A percentile compares a stretch with the other conserved stretches of the same genome.
Conservation (phyloP, 2,329 filamentous ascomycete genomes). For the Xylariaceae sp. region DNA sequence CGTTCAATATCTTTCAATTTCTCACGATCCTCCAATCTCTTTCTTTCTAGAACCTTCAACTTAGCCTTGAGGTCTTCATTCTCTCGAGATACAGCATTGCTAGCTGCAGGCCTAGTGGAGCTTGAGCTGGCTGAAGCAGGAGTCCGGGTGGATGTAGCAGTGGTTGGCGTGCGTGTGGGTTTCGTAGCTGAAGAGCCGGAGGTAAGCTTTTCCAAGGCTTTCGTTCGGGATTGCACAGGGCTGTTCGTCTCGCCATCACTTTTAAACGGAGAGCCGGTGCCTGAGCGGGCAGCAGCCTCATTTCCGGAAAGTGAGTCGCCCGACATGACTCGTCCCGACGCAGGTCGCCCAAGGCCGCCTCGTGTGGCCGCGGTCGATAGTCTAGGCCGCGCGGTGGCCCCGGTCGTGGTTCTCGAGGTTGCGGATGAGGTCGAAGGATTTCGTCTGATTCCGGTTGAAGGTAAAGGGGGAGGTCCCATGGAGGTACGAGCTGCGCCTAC, state of each 20-base stretch:
- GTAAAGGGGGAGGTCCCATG: slow-evolving; percentile 62
- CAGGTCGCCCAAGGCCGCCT: slow-evolving; percentile 34
- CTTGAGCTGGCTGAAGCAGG: slow-evolving; percentile 23
- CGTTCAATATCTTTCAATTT: slow-evolving; percentile 75
- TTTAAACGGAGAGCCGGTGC: slow-evolving; percentile 43
- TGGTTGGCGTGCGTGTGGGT: slow-evolving; percentile 28
- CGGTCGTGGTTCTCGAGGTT: slow-evolving; percentile 29
- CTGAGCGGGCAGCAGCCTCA: slow-evolving; percentile 35
- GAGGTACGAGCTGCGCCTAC: slow-evolving; percentile 54
- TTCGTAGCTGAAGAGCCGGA: slow-evolving; percentile 24
- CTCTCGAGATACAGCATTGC: slow-evolving; percentile 55
- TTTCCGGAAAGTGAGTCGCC: slow-evolving; percentile 41
- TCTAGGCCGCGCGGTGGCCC: slow-evolving; percentile 32
- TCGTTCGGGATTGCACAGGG: slow-evolving; percentile 46
- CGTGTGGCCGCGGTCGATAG: slow-evolving; percentile 31
- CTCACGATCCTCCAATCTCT: slow-evolving; percentile 79
- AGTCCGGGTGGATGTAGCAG: slow-evolving; percentile 20
- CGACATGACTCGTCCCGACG: slow-evolving; percentile 40
- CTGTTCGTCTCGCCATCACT: slow-evolving; percentile 49
- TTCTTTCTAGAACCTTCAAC: slow-evolving; percentile 80
- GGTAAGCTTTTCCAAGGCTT: slow-evolving; percentile 49
- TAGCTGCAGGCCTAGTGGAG: slow-evolving; percentile 37
- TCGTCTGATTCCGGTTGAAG: slow-evolving; percentile 38
- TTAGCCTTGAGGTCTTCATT: slow-evolving; percentile 88
- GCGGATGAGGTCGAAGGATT: slow-evolving; percentile 41